A percentile compares a stretch with the other conserved stretches of the same genome.
These are phyloP conservation scores for Xylaria venustula DNA, from an alignment of 495 filamentous ascomycete genomes.

Conservation along the genomic window DNA sequence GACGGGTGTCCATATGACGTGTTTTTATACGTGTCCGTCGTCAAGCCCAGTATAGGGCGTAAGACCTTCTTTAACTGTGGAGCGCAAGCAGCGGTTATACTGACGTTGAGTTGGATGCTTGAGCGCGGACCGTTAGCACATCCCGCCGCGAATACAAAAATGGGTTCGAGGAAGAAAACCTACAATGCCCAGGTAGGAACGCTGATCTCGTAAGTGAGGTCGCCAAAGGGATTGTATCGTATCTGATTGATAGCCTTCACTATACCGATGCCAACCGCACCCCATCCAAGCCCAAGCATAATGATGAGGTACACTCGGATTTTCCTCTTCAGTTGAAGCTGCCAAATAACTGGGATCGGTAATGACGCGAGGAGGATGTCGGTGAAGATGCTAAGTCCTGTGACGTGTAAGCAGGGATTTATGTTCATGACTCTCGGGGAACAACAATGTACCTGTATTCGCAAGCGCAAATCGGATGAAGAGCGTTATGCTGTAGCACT, in stretches of 20 bases:
- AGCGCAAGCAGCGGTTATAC: constrained; percentile 47
- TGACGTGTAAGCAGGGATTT: background rate
- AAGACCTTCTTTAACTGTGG: constrained; percentile 44
- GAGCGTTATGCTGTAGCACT: constrained; percentile 32
- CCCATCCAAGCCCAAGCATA: constrained; percentile 46
- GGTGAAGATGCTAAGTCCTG: constrained; percentile 46
- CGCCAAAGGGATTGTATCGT: background rate
- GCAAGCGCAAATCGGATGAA: constrained; percentile 38
- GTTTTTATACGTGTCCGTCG: constrained; percentile 8
- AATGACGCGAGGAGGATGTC: constrained; percentile 45
- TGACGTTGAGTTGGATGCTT: constrained; percentile 44
- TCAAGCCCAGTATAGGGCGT: constrained; percentile 26
- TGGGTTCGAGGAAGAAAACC: constrained; percentile 15
- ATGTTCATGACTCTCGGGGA: background rate
- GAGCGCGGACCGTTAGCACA: constrained; percentile 10
- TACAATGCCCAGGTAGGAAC: constrained; percentile 33
- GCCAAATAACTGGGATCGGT: constrained; percentile 46
- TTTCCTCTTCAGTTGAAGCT: constrained; percentile 40
- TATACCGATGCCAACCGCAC: constrained; percentile 29
- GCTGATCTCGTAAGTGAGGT: background rate
- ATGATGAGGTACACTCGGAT: constrained; percentile 40
- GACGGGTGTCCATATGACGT: too few relatives aligned
- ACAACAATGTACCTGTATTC: constrained; percentile 34
- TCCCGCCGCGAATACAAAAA: background rate
- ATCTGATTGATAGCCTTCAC: constrained; percentile 31